Evolutionary conservation across 2,329 filamentous ascomycete genomes (phyloP).

Genomic region (Talaromyces sp.): DNA sequence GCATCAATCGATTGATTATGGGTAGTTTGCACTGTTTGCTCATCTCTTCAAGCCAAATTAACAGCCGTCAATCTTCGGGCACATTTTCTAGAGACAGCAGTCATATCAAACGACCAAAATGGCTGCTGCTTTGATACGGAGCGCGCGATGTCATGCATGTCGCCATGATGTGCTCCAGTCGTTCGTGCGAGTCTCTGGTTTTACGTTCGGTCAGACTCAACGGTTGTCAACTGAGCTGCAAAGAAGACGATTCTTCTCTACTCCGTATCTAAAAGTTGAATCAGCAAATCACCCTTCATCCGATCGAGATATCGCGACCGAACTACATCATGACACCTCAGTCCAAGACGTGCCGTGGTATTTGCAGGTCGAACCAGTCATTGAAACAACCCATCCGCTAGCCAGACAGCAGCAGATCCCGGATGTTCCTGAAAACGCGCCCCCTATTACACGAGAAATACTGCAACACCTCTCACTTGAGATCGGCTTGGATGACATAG

Average conservation of each 20-base stretch:
- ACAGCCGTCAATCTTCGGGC: no score
- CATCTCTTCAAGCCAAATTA: background rate
- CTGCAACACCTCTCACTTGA: slow-evolving; percentile 78
- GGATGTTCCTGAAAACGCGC: slow-evolving; percentile 64
- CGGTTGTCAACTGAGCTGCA: slow-evolving; percentile 1
- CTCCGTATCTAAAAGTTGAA: slow-evolving; percentile 23
- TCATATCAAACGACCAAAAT: background rate
- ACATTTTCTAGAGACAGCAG: background rate
- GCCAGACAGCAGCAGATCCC: slow-evolving; percentile 58
- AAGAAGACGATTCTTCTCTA: slow-evolving; percentile 12
- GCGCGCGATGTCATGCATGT: slow-evolving; percentile 30
- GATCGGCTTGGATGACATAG: slow-evolving; percentile 78
- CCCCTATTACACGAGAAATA: slow-evolving; percentile 67
- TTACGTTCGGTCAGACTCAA: slow-evolving; percentile 19
- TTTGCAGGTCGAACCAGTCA: slow-evolving; percentile 60
- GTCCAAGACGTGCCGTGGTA: slow-evolving; percentile 70
- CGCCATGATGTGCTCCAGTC: slow-evolving; percentile 30
- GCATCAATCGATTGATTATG: background rate
- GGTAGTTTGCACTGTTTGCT: slow-evolving; percentile 18
- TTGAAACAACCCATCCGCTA: slow-evolving; percentile 40
- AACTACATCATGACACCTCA: background rate
- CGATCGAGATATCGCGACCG: background rate
- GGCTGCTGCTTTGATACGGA: slow-evolving; percentile 26
- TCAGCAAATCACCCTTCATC: slow-evolving; percentile 15
- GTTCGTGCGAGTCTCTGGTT: slow-evolving; percentile 28